These are phyloP conservation scores for Trichoderma aggressivum DNA, from an alignment of 2,329 filamentous ascomycete species.

Conservation along the genomic window DNA sequence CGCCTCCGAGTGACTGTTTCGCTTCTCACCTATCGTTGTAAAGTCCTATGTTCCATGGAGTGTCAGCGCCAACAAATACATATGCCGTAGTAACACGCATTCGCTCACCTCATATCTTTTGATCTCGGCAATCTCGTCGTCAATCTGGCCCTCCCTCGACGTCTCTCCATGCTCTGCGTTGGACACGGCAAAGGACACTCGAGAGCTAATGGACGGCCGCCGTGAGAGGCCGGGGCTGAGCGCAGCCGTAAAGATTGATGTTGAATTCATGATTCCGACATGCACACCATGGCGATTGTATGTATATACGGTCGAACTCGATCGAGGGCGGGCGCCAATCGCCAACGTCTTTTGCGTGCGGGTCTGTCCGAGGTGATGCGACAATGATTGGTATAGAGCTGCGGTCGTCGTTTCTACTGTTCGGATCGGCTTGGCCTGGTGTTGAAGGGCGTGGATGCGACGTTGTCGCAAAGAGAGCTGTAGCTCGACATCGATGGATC, in stretches of 20 bases:
- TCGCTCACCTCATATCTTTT: slow-evolving; percentile 80
- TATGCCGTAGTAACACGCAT: neutral
- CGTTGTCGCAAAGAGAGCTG: slow-evolving; percentile 2
- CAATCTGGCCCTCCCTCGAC: slow-evolving; percentile 66
- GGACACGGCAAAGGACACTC: slow-evolving; percentile 66
- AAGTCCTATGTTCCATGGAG: slow-evolving; percentile 60
- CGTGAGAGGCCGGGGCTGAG: slow-evolving; percentile 37
- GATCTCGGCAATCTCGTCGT: slow-evolving; percentile 95
- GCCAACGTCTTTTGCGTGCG: neutral
- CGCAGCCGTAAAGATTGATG: slow-evolving; percentile 50
- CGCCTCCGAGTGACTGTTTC: neutral
- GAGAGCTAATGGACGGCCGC: slow-evolving; percentile 58
- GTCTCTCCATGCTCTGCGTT: slow-evolving; percentile 60
- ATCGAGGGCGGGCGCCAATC: neutral
- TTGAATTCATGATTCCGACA: slow-evolving; percentile 45
- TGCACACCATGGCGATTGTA: slow-evolving; percentile 39
- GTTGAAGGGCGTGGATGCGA: neutral
- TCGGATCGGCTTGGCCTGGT: neutral
- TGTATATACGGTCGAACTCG: neutral
- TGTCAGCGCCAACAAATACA: slow-evolving; percentile 19
- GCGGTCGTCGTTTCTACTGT: neutral
- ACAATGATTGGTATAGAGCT: neutral
- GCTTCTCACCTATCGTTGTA: slow-evolving; percentile 72
- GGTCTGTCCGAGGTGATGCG: neutral
- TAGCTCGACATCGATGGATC: neutral